Conservation (phyloP, 805 yeast species). For the Pichia paraexigua region DNA sequence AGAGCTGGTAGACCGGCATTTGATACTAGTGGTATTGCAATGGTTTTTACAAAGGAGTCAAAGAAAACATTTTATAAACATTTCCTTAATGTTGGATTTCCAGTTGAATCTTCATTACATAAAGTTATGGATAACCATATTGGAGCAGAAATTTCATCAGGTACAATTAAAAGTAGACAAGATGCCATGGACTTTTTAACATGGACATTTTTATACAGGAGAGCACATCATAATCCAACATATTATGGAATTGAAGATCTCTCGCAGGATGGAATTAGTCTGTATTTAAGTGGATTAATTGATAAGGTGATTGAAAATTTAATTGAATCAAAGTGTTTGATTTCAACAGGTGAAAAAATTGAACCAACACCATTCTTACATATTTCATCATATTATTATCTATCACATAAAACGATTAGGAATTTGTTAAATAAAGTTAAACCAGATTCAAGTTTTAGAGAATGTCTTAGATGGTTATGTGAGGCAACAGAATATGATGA, state of each 20-base stretch:
- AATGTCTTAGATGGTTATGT: conserved; percentile 53
- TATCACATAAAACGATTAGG: conserved; percentile 84
- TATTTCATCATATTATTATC: conserved; percentile 84
- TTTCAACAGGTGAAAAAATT: conserved; percentile 40
- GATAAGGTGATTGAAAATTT: conserved; percentile 63
- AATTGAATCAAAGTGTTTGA: conserved; percentile 64
- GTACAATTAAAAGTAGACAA: conserved; percentile 55
- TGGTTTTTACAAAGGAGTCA: conserved; percentile 67
- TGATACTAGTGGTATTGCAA: conserved; percentile 71
- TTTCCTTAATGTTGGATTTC: conserved; percentile 71
- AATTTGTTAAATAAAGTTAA: conserved; percentile 49
- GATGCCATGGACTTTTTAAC: conserved; percentile 69
- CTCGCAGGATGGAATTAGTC: conserved; percentile 45
- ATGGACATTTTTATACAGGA: conserved; percentile 67
- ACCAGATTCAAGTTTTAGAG: conserved; percentile 42
- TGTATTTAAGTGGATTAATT: conserved; percentile 54
- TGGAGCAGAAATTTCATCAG: conserved; percentile 74
- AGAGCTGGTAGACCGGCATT: conserved; percentile 79
- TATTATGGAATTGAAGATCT: conserved; percentile 66
- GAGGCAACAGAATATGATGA: conserved; percentile 75
- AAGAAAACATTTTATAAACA: conserved; percentile 72
- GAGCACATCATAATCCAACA: conserved; percentile 72
- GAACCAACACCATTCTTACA: conserved; percentile 73
- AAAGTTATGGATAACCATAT: conserved; percentile 70
- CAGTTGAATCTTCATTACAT: conserved; percentile 74